Base-by-base conservation (phyloP, 129 eudicot genomes). In the Tagetes patula region DNA sequence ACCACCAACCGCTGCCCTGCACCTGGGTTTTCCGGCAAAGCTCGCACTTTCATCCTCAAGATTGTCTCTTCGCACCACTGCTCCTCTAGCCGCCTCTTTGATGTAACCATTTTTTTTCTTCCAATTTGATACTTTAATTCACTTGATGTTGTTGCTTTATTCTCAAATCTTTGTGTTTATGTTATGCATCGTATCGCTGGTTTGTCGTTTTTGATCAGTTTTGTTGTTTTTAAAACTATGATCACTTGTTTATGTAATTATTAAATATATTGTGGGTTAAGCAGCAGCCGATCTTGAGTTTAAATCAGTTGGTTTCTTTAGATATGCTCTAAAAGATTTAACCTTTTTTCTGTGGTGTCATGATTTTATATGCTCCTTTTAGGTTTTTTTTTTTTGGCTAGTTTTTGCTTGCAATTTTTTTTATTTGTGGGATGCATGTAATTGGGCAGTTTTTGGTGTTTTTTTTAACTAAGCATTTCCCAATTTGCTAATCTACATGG, bases 41-140 rank as follows among this genome's bases (percentile, higher is more conserved):
- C 59, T 43, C 36, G 5, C 58, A 5, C 62, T 52, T 20, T 58
- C 82, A 0, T 73, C 86, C 40, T 71, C 86, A 42, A 68, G 77
- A 75, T 20, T 83, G 72, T 74, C 80, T 36, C 67, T 83, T 65
- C 85, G 76, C 61, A 3, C 76, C 55, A 63, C 61, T 67, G 69
- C 34, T 3, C 84, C 80, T 56, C 42, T 76, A 74, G 75, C 78
- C 5, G 84, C 84, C 30, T 53, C 88, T 20, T 75, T 86, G 81
- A 48, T 80, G 78, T 80, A 69, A 74, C 76, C 56, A 5, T 14
- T 74, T 48, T 62, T 2, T 53, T 66, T 20, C 10, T 1, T 20
- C 27, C 27, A 20, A 20, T 20, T 20, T 20, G 27, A 20, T 20
- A 20, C 27, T 20, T 20, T 20, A 20, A 20, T 20, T 20, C 27